Evolutionary conservation across 1,284 basidiomycete species (phyloP).

Genomic region (Cryptococcus jaspeensis): DNA sequence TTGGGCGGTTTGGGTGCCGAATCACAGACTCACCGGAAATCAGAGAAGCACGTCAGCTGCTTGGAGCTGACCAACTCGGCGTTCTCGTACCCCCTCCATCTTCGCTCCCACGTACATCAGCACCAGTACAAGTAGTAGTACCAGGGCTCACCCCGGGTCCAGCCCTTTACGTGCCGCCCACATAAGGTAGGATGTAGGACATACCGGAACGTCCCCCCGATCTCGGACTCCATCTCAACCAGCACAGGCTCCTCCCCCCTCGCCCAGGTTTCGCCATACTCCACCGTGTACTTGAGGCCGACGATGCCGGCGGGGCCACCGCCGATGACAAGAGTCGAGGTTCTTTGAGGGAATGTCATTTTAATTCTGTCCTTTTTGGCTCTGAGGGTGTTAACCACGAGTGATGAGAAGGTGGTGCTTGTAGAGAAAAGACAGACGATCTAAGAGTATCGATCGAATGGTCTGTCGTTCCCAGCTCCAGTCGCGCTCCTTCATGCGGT

Average conservation of each 20-base stretch:
- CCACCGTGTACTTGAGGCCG: conserved; percentile 60
- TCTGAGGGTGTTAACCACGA: too few relatives aligned
- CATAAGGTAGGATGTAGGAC: background rate
- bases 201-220: conserved; percentile 63
- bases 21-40: conserved; percentile 55
- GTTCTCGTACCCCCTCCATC: conserved; percentile 54
- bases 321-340: conserved; percentile 52
- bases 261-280: conserved; percentile 46
- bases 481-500: too few relatives aligned
- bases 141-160: too few relatives aligned
- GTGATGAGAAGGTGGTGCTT: too few relatives aligned
- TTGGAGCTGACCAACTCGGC: conserved; percentile 51
- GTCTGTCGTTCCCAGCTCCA: too few relatives aligned
- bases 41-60: conserved; percentile 65
- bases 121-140: too few relatives aligned
- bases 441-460: too few relatives aligned
- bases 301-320: conserved; percentile 65
- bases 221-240: conserved; percentile 62
- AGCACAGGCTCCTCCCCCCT: conserved; percentile 57
- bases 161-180: too few relatives aligned
- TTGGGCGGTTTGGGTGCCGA: too few relatives aligned
- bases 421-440: too few relatives aligned
- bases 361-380: too few relatives aligned
- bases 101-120: conserved; percentile 4
- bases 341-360: conserved; percentile 15